Conservation (phyloP, 148 eudicot species). For the Chenopodium formosanum region DNA sequence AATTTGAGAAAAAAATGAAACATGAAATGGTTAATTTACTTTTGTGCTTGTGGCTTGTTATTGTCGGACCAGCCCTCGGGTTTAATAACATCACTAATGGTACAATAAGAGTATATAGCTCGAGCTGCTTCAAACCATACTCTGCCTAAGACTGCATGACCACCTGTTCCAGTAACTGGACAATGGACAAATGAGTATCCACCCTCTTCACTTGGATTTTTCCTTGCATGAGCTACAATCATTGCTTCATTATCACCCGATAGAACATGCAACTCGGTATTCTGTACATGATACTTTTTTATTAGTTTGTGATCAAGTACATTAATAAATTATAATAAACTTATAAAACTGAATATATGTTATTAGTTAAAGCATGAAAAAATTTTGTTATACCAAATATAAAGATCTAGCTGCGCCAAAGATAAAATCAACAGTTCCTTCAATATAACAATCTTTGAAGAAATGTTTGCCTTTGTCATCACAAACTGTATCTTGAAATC, state of each 20-base stretch:
- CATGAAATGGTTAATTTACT: slow-evolving; percentile 4
- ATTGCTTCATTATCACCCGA: slow-evolving; percentile 24
- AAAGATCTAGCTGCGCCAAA: slow-evolving; percentile 34
- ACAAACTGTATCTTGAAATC: slow-evolving; percentile 36
- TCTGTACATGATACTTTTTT: slow-evolving; percentile 1
- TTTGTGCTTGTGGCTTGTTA: slow-evolving; percentile 12
- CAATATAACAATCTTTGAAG: slow-evolving; percentile 39
- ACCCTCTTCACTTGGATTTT: slow-evolving; percentile 5
- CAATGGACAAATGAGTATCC: slow-evolving; percentile 34
- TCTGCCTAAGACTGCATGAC: slow-evolving; percentile 25
- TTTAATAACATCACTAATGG: slow-evolving; percentile 35
- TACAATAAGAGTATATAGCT: slow-evolving; percentile 36
- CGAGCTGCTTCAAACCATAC: slow-evolving; percentile 34
- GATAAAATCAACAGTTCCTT: slow-evolving; percentile 41
- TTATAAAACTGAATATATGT: too few relatives aligned
- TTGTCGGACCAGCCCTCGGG: slow-evolving; percentile 46
- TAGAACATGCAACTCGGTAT: slow-evolving; percentile 33
- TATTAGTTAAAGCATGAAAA: too few relatives aligned
- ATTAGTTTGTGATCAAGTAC: too few relatives aligned
- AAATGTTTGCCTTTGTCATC: slow-evolving; percentile 38
- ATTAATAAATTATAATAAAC: too few relatives aligned
- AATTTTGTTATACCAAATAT: slow-evolving; percentile 23
- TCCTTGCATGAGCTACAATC: slow-evolving; percentile 37
- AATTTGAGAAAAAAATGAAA: neutral
- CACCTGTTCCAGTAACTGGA: slow-evolving; percentile 29